These are phyloP conservation scores for Albizia julibrissin DNA, from an alignment of 306 rosid genomes.

Conservation along the genomic window DNA sequence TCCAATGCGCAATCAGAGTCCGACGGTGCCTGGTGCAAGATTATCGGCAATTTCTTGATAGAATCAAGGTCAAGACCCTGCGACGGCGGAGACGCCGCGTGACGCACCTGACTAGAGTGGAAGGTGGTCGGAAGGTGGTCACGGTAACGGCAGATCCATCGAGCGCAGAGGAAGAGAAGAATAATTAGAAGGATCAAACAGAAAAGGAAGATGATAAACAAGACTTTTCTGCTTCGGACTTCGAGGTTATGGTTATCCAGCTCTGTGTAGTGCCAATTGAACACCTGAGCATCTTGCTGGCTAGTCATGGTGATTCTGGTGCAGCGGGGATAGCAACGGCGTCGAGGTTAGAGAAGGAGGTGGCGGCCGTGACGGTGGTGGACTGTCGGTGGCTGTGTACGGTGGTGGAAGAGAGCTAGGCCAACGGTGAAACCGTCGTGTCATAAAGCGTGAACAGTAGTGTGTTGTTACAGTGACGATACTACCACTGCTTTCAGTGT, in stretches of 20 bases:
- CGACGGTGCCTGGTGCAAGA: constrained; percentile 38
- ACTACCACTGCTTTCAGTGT: not conserved
- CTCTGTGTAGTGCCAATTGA: constrained; percentile 58
- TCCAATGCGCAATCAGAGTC: constrained; percentile 23
- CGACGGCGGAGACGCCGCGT: not conserved
- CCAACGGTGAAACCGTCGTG: not conserved
- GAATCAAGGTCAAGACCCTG: constrained; percentile 52
- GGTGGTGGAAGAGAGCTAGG: not conserved
- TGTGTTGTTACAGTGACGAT: not conserved
- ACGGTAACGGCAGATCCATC: constrained; percentile 63
- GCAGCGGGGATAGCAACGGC: not conserved
- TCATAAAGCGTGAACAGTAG: not conserved
- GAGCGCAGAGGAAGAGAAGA: constrained; percentile 57
- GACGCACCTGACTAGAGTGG: constrained; percentile 3
- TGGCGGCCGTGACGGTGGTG: not conserved
- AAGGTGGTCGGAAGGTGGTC: not conserved
- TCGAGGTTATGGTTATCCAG: constrained; percentile 50
- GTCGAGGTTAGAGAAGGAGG: not conserved
- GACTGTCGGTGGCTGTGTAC: not conserved
- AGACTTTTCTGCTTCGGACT: constrained; percentile 57
- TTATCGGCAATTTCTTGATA: constrained; percentile 62
- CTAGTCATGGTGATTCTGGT: constrained; percentile 23
- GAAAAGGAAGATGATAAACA: constrained; percentile 60
- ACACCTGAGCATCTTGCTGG: constrained; percentile 33
- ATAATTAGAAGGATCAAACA: constrained; percentile 47